These are phyloP conservation scores for Collybia sordida DNA, from an alignment of 768 basidiomycete genomes.

Conservation along the genomic window DNA sequence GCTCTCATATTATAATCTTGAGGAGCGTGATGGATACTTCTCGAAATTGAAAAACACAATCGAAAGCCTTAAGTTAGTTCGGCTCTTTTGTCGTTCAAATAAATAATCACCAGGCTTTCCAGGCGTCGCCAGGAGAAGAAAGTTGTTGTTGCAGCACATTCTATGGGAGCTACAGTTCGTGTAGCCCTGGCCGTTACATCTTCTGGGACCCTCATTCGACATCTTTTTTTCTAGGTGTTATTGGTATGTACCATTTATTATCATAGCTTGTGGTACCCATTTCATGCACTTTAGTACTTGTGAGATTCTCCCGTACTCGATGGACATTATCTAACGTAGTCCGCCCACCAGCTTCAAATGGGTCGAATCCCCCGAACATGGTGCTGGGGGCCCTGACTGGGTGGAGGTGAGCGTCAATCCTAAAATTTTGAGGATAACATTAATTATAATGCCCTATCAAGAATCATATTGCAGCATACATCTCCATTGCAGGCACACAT, in stretches of 20 bases:
- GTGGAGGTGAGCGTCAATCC: slow-evolving; percentile 63
- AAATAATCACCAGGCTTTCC: slow-evolving; percentile 1
- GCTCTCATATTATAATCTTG: slow-evolving; percentile 84
- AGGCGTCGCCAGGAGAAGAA: slow-evolving; percentile 74
- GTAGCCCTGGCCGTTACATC: slow-evolving; percentile 17
- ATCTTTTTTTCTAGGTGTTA: slow-evolving; percentile 34
- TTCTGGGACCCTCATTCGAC: neutral
- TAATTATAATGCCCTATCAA: slow-evolving; percentile 21
- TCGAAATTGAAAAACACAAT: slow-evolving; percentile 79
- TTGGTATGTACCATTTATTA: slow-evolving; percentile 38
- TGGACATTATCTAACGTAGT: slow-evolving; percentile 5
- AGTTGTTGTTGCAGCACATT: slow-evolving; percentile 81
- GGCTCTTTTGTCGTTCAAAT: neutral
- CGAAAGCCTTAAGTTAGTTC: slow-evolving; percentile 69
- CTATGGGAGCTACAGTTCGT: slow-evolving; percentile 77
- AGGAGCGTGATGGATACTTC: slow-evolving; percentile 89
- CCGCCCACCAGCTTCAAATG: slow-evolving; percentile 74
- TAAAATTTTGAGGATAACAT: neutral
- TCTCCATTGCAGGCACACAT: slow-evolving; percentile 86
- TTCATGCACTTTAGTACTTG: slow-evolving; percentile 68
- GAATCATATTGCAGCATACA: slow-evolving; percentile 84
- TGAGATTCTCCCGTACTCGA: slow-evolving; percentile 36
- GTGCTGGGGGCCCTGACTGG: slow-evolving; percentile 84
- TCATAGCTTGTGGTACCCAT: neutral
- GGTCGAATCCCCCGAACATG: slow-evolving; percentile 87